These are phyloP conservation scores for Pichia manshurica DNA, from an alignment of 805 yeast genomes.

Conservation along the genomic window DNA sequence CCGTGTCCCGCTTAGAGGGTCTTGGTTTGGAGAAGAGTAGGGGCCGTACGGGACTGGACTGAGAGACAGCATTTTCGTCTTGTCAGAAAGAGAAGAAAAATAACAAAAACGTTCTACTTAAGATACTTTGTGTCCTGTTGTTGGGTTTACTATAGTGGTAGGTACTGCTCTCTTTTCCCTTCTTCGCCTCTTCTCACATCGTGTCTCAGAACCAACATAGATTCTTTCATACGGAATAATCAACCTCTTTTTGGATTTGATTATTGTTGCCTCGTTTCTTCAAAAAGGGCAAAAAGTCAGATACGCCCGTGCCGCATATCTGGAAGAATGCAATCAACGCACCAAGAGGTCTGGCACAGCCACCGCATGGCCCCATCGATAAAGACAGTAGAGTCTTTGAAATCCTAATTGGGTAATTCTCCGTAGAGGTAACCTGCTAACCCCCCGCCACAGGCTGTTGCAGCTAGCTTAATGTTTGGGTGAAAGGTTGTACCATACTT, in stretches of 20 bases:
- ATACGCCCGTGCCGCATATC: conserved; percentile 45
- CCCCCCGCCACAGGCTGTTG: conserved; percentile 40
- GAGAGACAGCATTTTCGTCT: too few relatives aligned
- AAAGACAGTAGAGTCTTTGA: conserved; percentile 30
- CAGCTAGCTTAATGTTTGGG: conserved; percentile 38
- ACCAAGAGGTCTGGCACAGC: conserved; percentile 38
- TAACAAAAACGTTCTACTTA: too few relatives aligned
- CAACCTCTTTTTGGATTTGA: background rate
- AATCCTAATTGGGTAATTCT: conserved; percentile 24
- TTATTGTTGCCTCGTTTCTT: background rate
- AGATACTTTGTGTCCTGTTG: too few relatives aligned
- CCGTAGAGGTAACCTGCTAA: conserved; percentile 35
- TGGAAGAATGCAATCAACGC: conserved; percentile 41
- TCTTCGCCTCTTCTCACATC: too few relatives aligned
- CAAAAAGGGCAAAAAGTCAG: background rate
- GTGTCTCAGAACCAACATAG: too few relatives aligned
- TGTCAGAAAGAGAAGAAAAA: too few relatives aligned
- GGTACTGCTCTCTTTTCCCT: too few relatives aligned
- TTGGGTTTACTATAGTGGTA: too few relatives aligned
- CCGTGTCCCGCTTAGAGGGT: too few relatives aligned
- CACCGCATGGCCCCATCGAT: conserved; percentile 60
- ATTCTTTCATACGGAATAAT: too few relatives aligned
- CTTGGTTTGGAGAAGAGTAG: conserved; percentile 37
- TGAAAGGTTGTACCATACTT: too few relatives aligned
- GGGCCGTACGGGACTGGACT: conserved; percentile 33